Evolutionary conservation across 2,329 filamentous ascomycete genomes (phyloP).

Genomic region (Cladobotryum protrusum): DNA sequence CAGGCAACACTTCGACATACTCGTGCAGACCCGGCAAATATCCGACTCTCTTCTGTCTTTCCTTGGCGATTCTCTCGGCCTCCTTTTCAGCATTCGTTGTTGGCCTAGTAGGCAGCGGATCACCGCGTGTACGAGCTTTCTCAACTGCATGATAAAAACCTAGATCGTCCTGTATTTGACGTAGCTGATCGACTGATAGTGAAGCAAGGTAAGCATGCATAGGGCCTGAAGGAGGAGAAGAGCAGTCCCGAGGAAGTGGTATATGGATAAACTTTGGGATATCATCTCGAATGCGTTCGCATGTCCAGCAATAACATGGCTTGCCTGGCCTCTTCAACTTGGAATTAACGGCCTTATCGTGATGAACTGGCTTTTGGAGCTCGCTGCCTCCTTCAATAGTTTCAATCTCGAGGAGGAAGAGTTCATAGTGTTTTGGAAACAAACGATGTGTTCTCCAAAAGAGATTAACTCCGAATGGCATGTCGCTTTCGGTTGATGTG

Average conservation of each 20-base stretch:
- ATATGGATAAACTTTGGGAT: background rate
- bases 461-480: background rate
- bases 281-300: background rate
- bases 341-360: background rate
- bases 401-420: background rate
- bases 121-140: background rate
- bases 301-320: background rate
- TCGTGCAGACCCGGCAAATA: background rate
- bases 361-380: background rate
- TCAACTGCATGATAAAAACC: background rate
- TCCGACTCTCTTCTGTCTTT: background rate
- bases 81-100: background rate
- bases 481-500: background rate
- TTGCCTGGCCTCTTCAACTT: background rate
- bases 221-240: background rate
- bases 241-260: background rate
- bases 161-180: background rate
- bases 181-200: background rate
- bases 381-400: background rate
- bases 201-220: background rate
- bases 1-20: background rate
- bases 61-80: background rate
- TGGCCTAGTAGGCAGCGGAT: background rate
- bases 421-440: background rate
- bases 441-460: background rate